These are phyloP conservation scores for Candida yuanshanica DNA, from an alignment of 805 yeast species.

Conservation along the genomic window DNA sequence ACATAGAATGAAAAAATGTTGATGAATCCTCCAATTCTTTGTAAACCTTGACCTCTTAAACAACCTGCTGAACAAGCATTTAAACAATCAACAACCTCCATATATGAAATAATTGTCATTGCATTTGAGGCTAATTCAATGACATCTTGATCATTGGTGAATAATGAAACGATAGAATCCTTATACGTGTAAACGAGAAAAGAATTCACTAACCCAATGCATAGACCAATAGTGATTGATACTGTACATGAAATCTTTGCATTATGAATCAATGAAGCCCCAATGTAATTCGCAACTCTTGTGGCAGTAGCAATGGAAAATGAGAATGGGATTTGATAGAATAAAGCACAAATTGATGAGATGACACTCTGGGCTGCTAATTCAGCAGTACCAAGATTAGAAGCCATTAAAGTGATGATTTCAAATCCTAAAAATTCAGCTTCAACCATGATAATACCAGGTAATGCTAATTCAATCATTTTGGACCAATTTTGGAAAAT, in stretches of 20 bases:
- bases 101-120: slow-evolving; percentile 56
- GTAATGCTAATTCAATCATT: slow-evolving; percentile 55
- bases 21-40: slow-evolving; percentile 67
- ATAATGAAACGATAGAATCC: slow-evolving; percentile 41
- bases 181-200: slow-evolving; percentile 21
- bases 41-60: slow-evolving; percentile 83
- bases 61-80: slow-evolving; percentile 72
- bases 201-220: slow-evolving; percentile 49
- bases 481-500: slow-evolving; percentile 45
- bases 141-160: slow-evolving; percentile 57
- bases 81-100: slow-evolving; percentile 65
- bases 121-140: slow-evolving; percentile 42
- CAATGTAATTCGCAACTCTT: slow-evolving; percentile 67
- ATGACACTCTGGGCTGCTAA: slow-evolving; percentile 73
- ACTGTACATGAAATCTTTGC: slow-evolving; percentile 43
- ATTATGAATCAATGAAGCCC: slow-evolving; percentile 43
- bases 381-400: slow-evolving; percentile 62
- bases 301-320: slow-evolving; percentile 67
- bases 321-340: slow-evolving; percentile 73
- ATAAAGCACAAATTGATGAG: slow-evolving; percentile 56
- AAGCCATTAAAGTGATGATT: slow-evolving; percentile 60
- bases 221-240: slow-evolving; percentile 34
- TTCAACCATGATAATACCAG: slow-evolving; percentile 76
- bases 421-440: slow-evolving; percentile 76
- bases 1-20: slow-evolving; percentile 64